These are phyloP conservation scores for Ceratocystis smalleyi DNA, from an alignment of 2,329 filamentous ascomycete species.

Conservation along the genomic window DNA sequence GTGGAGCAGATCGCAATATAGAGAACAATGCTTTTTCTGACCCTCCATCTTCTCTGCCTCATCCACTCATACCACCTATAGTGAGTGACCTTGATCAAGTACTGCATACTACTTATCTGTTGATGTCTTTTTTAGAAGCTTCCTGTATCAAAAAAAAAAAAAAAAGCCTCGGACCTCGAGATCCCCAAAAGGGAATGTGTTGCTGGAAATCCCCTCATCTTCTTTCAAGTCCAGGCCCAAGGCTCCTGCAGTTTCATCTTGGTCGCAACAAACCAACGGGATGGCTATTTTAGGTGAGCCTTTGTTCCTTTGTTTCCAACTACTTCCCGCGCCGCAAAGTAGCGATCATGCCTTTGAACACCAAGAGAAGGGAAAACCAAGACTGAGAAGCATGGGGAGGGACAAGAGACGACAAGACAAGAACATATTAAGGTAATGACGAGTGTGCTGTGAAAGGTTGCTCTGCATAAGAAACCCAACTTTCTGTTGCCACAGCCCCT, in stretches of 20 bases:
- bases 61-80: neutral
- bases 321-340: neutral
- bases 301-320: neutral
- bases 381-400: neutral
- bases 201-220: neutral
- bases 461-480: neutral
- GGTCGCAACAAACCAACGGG: neutral
- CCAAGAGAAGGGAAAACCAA: neutral
- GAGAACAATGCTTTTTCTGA: neutral
- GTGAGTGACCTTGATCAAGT: neutral
- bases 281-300: neutral
- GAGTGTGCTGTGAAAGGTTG: neutral
- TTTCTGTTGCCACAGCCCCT: neutral
- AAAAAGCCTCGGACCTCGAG: neutral
- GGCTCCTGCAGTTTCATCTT: conserved; percentile 2
- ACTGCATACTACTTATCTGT: neutral
- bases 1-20: neutral
- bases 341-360: neutral
- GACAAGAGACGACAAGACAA: neutral
- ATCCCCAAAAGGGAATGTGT: neutral
- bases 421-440: neutral
- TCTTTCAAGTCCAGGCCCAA: neutral
- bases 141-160: neutral
- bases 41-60: neutral
- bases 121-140: neutral